Base-by-base conservation (phyloP, 305 asterid genomes). In the Salvia sclarea region DNA sequence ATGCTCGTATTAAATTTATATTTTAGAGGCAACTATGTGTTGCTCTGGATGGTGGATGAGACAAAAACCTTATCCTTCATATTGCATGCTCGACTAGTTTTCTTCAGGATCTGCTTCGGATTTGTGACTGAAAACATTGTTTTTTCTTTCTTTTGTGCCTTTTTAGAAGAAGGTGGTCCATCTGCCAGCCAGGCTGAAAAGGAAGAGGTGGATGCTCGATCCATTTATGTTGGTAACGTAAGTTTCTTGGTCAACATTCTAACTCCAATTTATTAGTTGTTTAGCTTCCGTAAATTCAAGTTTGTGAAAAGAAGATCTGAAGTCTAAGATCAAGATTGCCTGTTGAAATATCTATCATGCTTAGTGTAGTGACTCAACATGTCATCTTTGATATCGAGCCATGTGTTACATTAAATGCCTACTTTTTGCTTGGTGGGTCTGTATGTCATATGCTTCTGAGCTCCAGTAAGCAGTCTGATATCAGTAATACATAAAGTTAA, bases 211-310 rank as follows among this genome's bases (percentile, higher is more conserved):
- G 96, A 89, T 80, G 21, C 86, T 56, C 90, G 96, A 47, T 91
- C 98, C 28, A 85, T 91, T 74, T 89, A 84, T 83, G 98, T 91
- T 66, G 98, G 98, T 53, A 91, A 91, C 74, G 98, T 91, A 81
- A 89, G 98, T 76, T 68, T 74, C 72, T 64, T 44, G 71, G 50
- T 74, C 79, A 72, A 37, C 12, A 77, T 35, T 66, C 61, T 30
- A 14, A 56, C 18, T 68, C 64, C 8, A 61, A 22, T 70, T 73
- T 47, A 52, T 58, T 68, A 25, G 7, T 64, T 60, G 20, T 13
- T 13, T 3, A 50, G 47, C 57, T 22, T 55, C 21, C 40, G 28
- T 24, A 43, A 28, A 56, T 55, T 70, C 52, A 53, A 52, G 71
- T 75, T 69, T 74, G 54, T 58, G 53, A n/a, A n/a, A 58, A 28